phyloP scores from a whole-genome alignment of 2,329 filamentous ascomycete genomes.

The Sodiomyces alkalinus region DNA sequence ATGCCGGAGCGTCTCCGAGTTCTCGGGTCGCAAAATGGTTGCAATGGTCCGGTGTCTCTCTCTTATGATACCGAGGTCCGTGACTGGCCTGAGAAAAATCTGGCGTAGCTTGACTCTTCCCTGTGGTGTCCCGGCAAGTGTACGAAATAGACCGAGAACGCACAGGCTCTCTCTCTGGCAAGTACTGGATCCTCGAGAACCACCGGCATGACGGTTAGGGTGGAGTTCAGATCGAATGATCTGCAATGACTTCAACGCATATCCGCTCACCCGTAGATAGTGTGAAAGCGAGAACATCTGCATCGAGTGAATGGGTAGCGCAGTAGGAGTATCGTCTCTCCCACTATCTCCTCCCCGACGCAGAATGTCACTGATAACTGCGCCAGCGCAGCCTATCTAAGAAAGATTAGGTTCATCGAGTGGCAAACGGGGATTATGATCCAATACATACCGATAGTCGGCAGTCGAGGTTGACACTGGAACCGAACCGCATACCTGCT shows the following conservation, averaged over 20 bases:
- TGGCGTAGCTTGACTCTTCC: conserved; percentile 62
- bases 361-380: conserved; percentile 65
- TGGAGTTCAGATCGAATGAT: conserved; percentile 73
- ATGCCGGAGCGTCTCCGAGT: conserved; percentile 36
- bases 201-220: conserved; percentile 66
- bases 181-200: conserved; percentile 42
- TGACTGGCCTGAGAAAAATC: conserved; percentile 65
- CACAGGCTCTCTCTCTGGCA: conserved; percentile 70
- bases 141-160: conserved; percentile 67
- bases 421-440: background rate
- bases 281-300: conserved; percentile 58
- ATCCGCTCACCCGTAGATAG: conserved; percentile 64
- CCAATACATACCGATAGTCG: conserved; percentile 40
- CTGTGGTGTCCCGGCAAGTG: conserved; percentile 61
- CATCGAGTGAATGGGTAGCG: conserved; percentile 24
- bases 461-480: conserved; percentile 61
- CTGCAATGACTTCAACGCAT: conserved; percentile 70
- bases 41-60: conserved; percentile 57
- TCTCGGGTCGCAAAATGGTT: conserved; percentile 52
- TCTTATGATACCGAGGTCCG: conserved; percentile 50
- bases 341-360: conserved; percentile 31
- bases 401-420: too few species aligned
- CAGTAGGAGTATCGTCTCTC: too few species aligned
- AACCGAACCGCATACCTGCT: conserved; percentile 44
- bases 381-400: conserved; percentile 71